These are phyloP conservation scores for Synura sp. DNA, from an alignment of 352 stramenopile species.

Conservation along the genomic window DNA sequence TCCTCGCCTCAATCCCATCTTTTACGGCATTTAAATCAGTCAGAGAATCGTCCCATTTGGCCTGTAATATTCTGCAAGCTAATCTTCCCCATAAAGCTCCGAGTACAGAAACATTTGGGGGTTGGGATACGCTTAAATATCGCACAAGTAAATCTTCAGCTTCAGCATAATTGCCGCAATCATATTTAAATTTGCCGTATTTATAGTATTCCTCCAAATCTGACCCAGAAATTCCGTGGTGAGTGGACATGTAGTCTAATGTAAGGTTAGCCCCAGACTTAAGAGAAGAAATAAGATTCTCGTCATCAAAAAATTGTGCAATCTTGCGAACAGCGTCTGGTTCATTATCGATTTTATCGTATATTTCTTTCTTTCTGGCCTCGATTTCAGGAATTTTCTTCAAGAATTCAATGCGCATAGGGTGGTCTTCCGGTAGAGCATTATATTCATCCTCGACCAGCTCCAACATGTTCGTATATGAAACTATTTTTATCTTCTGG, in stretches of 20 bases:
- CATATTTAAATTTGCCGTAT: slow-evolving; percentile 29
- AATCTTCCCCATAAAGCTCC: slow-evolving; percentile 27
- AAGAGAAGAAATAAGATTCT: not conserved
- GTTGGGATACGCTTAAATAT: not conserved
- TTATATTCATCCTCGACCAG: slow-evolving; percentile 35
- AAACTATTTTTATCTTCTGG: not conserved
- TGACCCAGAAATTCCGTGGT: not conserved
- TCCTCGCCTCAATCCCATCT: not conserved
- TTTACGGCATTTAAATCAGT: slow-evolving; percentile 4
- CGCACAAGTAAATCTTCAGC: not conserved
- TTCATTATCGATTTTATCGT: slow-evolving; percentile 4
- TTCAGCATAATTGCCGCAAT: slow-evolving; percentile 27
- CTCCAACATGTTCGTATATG: slow-evolving; percentile 2
- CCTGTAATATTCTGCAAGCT: slow-evolving; percentile 12
- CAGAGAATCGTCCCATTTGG: not conserved
- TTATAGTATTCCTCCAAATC: slow-evolving; percentile 17
- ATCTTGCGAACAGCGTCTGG: not conserved
- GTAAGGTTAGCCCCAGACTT: not conserved
- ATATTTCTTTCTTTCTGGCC: slow-evolving; percentile 7
- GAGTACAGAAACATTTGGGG: not conserved
- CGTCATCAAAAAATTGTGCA: not conserved
- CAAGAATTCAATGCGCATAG: too few species aligned
- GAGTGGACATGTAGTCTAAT: not conserved
- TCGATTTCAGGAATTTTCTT: not conserved
- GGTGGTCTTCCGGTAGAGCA: not conserved